phyloP scores from a whole-genome alignment of 352 stramenopile genomes.

The Ochromonadaceae sp. region DNA sequence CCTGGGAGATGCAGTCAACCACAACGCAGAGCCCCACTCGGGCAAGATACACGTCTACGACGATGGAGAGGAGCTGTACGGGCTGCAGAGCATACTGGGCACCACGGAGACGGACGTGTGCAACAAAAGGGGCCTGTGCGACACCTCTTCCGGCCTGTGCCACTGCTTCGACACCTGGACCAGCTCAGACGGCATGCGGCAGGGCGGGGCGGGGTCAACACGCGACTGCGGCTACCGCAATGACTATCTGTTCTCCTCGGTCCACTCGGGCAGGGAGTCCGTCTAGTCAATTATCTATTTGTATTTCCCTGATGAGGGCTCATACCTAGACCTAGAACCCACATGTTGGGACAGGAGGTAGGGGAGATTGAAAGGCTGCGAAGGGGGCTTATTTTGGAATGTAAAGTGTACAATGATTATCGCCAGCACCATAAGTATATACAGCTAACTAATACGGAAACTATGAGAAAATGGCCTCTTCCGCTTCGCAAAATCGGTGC shows the following conservation, averaged over 20 bases:
- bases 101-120: conserved; percentile 9
- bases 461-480: no score
- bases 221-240: conserved; percentile 31
- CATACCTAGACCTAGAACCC: background rate
- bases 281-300: background rate
- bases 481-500: no score
- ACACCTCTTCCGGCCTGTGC: background rate
- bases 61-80: background rate
- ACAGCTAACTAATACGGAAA: no score
- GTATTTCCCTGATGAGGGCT: background rate
- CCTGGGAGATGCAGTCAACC: background rate
- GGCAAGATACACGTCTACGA: background rate
- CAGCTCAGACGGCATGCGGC: conserved; percentile 23
- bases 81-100: background rate
- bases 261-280: background rate
- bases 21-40: background rate
- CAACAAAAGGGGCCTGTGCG: conserved; percentile 11
- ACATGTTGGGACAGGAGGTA: no score
- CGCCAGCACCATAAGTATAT: no score
- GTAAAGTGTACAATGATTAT: no score
- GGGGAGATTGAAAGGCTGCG: no score
- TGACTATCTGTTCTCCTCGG: background rate
- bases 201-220: conserved; percentile 20
- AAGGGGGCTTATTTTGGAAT: no score
- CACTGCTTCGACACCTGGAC: conserved; percentile 15